Conservation (phyloP, 805 yeast genomes). For the Kluyveromyces siamensis region DNA sequence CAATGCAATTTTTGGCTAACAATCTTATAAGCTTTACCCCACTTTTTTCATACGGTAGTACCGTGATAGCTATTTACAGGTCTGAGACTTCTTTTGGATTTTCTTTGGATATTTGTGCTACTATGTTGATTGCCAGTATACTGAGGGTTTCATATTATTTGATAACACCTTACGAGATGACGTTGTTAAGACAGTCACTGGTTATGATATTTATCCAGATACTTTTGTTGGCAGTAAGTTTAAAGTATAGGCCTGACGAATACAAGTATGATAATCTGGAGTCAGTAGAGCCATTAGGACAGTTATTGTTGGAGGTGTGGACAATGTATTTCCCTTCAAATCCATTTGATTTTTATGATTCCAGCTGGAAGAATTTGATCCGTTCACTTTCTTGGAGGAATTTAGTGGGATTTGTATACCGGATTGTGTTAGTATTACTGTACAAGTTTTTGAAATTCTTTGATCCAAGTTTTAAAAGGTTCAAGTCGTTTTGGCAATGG, state of each 20-base stretch:
- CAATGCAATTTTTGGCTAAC: constrained; percentile 50
- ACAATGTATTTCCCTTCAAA: constrained; percentile 23
- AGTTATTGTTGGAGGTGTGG: constrained; percentile 27
- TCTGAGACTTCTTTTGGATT: constrained; percentile 68
- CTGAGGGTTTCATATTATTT: constrained; percentile 69
- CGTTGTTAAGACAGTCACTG: constrained; percentile 67
- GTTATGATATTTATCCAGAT: constrained; percentile 80
- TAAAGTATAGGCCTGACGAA: constrained; percentile 45
- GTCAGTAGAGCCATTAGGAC: constrained; percentile 25
- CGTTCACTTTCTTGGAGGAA: constrained; percentile 16
- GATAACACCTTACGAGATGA: constrained; percentile 72
- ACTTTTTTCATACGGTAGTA: constrained; percentile 76
- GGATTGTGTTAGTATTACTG: constrained; percentile 20
- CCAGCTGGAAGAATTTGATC: constrained; percentile 23
- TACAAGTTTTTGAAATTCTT: constrained; percentile 46
- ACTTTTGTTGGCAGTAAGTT: constrained; percentile 51
- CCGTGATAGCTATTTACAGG: constrained; percentile 58
- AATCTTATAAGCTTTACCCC: constrained; percentile 74
- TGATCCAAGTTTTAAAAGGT: constrained; percentile 60
- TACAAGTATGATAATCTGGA: constrained; percentile 32
- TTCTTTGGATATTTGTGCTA: constrained; percentile 86
- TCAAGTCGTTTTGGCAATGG: constrained; percentile 85
- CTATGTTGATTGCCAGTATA: constrained; percentile 73
- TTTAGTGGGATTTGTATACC: constrained; percentile 15
- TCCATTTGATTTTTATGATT: constrained; percentile 12